Evolutionary conservation across 768 basidiomycete species (phyloP).

Genomic region (Tephrocybe rancida): DNA sequence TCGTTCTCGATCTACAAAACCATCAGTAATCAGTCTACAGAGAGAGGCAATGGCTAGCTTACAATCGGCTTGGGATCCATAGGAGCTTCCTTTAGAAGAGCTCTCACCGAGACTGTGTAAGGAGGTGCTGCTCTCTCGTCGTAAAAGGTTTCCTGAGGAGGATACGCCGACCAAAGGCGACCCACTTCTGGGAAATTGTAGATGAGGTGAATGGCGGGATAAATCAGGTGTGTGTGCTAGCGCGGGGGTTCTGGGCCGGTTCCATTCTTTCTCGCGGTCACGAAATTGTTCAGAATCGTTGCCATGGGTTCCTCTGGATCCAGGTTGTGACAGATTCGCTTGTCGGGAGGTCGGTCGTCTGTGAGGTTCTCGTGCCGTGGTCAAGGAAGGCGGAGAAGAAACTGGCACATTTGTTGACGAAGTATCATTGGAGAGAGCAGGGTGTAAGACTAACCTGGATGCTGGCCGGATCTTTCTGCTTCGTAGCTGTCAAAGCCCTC

Average conservation of each 20-base stretch:
- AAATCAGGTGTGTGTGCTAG: conserved; percentile 23
- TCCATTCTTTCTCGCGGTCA: conserved; percentile 55
- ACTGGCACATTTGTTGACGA: background rate
- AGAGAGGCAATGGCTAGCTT: conserved; percentile 24
- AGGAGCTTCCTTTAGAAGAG: conserved; percentile 46
- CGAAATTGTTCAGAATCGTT: conserved; percentile 27
- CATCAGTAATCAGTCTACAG: background rate
- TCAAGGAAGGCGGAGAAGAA: conserved; percentile 18
- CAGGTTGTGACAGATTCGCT: background rate
- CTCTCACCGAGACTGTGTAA: conserved; percentile 42
- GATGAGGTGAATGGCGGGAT: conserved; percentile 19
- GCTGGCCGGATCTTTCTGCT: conserved; percentile 28
- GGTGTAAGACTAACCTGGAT: conserved; percentile 13
- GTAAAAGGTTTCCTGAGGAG: conserved; percentile 24
- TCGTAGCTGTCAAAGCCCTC: conserved; percentile 57
- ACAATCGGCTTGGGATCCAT: conserved; percentile 57
- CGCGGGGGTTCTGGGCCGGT: conserved; percentile 24
- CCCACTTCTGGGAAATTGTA: conserved; percentile 11
- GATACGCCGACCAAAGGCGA: conserved; percentile 19
- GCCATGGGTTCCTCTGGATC: conserved; percentile 1
- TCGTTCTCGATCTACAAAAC: conserved; percentile 44
- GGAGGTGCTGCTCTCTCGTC: conserved; percentile 41
- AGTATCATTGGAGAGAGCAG: conserved; percentile 2
- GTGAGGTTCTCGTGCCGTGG: conserved; percentile 3
- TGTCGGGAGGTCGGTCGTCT: background rate